phyloP scores from a whole-genome alignment of 768 basidiomycete species.

The Suillus americanus region DNA sequence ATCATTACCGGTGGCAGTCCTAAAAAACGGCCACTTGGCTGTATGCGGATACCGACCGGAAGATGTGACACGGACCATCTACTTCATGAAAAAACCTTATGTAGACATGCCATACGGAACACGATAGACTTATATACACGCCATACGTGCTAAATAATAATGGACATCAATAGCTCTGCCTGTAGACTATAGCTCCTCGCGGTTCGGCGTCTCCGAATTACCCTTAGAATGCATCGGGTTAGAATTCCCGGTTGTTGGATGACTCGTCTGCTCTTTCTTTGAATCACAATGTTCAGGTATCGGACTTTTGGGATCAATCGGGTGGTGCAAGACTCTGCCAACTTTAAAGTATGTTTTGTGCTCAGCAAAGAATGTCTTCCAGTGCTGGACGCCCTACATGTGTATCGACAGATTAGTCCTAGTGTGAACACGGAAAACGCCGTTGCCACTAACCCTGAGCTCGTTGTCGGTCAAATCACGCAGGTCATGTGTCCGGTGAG shows the following conservation, averaged over 20 bases:
- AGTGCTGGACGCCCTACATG: slow-evolving; percentile 71
- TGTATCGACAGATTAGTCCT: slow-evolving; percentile 3
- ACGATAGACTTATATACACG: slow-evolving; percentile 18
- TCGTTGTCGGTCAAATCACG: slow-evolving; percentile 77
- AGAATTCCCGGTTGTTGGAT: slow-evolving; percentile 26
- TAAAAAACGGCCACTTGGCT: neutral
- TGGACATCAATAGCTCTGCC: slow-evolving; percentile 10
- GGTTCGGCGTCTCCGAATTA: slow-evolving; percentile 12
- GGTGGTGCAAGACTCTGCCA: slow-evolving; percentile 71
- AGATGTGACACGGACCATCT: neutral
- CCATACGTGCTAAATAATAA: slow-evolving; percentile 21
- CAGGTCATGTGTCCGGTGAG: slow-evolving; percentile 88
- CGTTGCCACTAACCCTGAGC: slow-evolving; percentile 51
- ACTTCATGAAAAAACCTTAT: too few species aligned
- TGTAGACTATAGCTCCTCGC: slow-evolving; percentile 32
- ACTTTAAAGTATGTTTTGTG: slow-evolving; percentile 80
- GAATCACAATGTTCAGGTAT: slow-evolving; percentile 74
- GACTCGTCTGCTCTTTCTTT: slow-evolving; percentile 44
- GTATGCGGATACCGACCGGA: neutral
- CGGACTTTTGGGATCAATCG: slow-evolving; percentile 76
- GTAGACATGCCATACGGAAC: neutral
- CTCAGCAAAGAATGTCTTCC: slow-evolving; percentile 87
- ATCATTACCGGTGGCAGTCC: neutral
- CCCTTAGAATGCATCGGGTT: slow-evolving; percentile 23
- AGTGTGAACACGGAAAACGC: neutral